Evolutionary conservation across 768 basidiomycete species (phyloP).

Genomic region (Polyporus arcularius): DNA sequence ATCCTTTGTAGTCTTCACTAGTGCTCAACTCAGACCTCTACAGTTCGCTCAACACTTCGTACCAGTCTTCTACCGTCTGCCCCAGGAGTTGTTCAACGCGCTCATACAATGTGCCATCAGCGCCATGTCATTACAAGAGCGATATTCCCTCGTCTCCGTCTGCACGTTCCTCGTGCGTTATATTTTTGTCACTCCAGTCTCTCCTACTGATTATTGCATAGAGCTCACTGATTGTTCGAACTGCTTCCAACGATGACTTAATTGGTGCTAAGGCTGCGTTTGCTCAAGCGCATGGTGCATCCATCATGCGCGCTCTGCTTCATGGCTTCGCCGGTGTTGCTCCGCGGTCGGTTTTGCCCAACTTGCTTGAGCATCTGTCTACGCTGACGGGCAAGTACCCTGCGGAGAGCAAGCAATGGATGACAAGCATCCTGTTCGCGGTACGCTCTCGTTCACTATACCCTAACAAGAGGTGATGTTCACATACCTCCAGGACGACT

Average conservation of each 20-base stretch:
- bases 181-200: not conserved
- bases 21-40: not conserved
- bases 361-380: slow-evolving; percentile 81
- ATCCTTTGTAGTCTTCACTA: not conserved
- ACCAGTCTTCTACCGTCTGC: slow-evolving; percentile 58
- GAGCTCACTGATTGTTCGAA: slow-evolving; percentile 67
- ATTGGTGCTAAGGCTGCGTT: slow-evolving; percentile 54
- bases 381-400: slow-evolving; percentile 61
- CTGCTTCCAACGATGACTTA: slow-evolving; percentile 63
- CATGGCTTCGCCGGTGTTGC: slow-evolving; percentile 83
- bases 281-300: slow-evolving; percentile 55
- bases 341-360: slow-evolving; percentile 79
- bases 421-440: slow-evolving; percentile 67
- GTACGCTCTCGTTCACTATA: slow-evolving; percentile 36
- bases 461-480: not conserved
- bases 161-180: slow-evolving; percentile 77
- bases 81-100: slow-evolving; percentile 62
- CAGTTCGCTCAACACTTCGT: slow-evolving; percentile 62
- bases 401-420: slow-evolving; percentile 64
- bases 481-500: slow-evolving; percentile 55
- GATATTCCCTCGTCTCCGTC: slow-evolving; percentile 82
- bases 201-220: slow-evolving; percentile 29
- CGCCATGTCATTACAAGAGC: slow-evolving; percentile 73
- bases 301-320: slow-evolving; percentile 72
- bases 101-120: slow-evolving; percentile 70